Conservation (phyloP, 2,329 filamentous ascomycete species). For the Onygena corvina region DNA sequence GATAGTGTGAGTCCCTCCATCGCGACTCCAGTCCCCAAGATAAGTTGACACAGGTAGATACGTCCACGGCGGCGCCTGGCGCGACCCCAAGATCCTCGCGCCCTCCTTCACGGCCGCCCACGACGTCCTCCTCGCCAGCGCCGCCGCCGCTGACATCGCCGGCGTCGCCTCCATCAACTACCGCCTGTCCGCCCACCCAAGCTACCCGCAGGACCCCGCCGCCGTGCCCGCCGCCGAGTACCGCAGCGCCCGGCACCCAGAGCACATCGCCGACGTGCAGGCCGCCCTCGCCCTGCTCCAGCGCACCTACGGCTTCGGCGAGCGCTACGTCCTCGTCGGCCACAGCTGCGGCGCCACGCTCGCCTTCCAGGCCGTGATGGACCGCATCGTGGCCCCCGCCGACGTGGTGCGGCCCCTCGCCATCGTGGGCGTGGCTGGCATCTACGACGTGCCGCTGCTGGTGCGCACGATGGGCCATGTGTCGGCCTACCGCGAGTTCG, state of each 20-base stretch:
- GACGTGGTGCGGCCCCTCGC: conserved; percentile 23
- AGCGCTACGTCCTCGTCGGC: conserved; percentile 34
- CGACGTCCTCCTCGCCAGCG: conserved; percentile 20
- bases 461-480: conserved; percentile 25
- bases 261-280: conserved; percentile 35
- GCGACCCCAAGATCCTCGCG: conserved; percentile 33
- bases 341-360: conserved; percentile 39
- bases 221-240: conserved; percentile 21
- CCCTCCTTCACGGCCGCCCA: conserved; percentile 27
- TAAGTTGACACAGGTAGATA: conserved; percentile 22
- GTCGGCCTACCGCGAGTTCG: conserved; percentile 29
- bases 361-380: conserved; percentile 35
- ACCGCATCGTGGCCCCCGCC: conserved; percentile 14
- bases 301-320: conserved; percentile 28
- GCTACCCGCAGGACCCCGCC: conserved; percentile 27
- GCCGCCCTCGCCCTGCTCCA: conserved; percentile 33
- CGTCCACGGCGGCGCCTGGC: conserved; percentile 41
- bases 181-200: conserved; percentile 34
- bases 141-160: conserved; percentile 20
- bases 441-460: conserved; percentile 33
- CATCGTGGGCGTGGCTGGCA: conserved; percentile 34
- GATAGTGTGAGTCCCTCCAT: conserved; percentile 27
- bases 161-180: conserved; percentile 38
- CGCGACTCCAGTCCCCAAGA: background rate
- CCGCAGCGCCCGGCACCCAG: conserved; percentile 33